A percentile compares a stretch with the other conserved stretches of the same genome.
Evolutionary conservation across 768 basidiomycete species (phyloP).

Genomic region (Boletus speciosus): DNA sequence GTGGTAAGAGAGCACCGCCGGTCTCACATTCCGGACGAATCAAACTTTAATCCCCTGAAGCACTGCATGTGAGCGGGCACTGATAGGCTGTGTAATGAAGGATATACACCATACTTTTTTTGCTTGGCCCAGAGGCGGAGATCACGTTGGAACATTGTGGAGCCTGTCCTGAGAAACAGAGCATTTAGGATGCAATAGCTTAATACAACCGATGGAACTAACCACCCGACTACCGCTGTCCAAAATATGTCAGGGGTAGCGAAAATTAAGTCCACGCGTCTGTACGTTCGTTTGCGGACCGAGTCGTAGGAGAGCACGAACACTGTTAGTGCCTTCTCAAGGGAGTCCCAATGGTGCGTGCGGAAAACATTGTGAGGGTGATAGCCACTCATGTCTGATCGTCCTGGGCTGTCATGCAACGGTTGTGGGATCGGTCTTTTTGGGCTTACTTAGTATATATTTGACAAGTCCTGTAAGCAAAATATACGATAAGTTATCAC

Average conservation of each 20-base stretch:
- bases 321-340: slow-evolving; percentile 83
- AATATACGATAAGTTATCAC: background rate
- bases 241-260: slow-evolving; percentile 75
- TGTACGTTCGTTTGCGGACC: slow-evolving; percentile 41
- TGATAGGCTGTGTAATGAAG: background rate
- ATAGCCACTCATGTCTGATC: slow-evolving; percentile 58
- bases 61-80: slow-evolving; percentile 1
- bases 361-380: slow-evolving; percentile 51
- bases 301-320: slow-evolving; percentile 55
- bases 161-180: slow-evolving; percentile 62
- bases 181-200: background rate
- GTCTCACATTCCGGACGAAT: slow-evolving; percentile 74
- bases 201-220: slow-evolving; percentile 5
- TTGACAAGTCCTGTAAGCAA: slow-evolving; percentile 59
- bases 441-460: slow-evolving; percentile 72
- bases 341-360: slow-evolving; percentile 67
- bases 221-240: slow-evolving; percentile 91
- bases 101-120: slow-evolving; percentile 39
- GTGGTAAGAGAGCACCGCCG: background rate
- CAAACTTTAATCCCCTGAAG: slow-evolving; percentile 73
- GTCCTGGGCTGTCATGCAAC: slow-evolving; percentile 6
- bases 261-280: slow-evolving; percentile 84
- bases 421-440: background rate
- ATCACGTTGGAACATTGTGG: slow-evolving; percentile 87
- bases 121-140: slow-evolving; percentile 71